phyloP scores from a whole-genome alignment of 371 early-diverging fungal species.

The Phascolomyces articulosus region DNA sequence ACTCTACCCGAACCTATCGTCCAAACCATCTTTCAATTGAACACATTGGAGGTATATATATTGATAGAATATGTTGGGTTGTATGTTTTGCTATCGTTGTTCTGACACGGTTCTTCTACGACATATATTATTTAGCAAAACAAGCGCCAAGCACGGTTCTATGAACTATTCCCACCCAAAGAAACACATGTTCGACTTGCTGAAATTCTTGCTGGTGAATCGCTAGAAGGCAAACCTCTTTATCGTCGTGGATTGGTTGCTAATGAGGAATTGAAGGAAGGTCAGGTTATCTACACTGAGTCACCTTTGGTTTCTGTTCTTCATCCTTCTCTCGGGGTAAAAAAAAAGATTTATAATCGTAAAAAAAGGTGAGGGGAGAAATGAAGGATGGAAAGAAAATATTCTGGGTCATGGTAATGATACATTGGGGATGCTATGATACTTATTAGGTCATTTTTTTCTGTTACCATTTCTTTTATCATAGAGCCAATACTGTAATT shows the following conservation, averaged over 20 bases:
- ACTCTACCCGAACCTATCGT: slow-evolving; percentile 87
- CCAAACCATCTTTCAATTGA: slow-evolving; percentile 81
- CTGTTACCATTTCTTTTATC: too few species aligned
- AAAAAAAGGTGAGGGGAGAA: too few species aligned
- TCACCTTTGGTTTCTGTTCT: slow-evolving; percentile 72
- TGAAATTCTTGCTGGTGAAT: slow-evolving; percentile 53
- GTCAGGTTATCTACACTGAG: slow-evolving; percentile 77
- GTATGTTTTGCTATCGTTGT: too few species aligned
- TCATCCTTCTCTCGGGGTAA: slow-evolving; percentile 64
- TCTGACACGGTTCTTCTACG: not conserved
- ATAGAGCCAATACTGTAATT: slow-evolving; percentile 67
- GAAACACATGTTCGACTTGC: slow-evolving; percentile 73
- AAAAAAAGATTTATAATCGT: too few species aligned
- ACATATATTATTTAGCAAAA: slow-evolving; percentile 59
- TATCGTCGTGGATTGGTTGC: slow-evolving; percentile 68
- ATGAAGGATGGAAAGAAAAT: too few species aligned
- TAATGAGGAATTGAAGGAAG: slow-evolving; percentile 69
- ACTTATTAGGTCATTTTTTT: too few species aligned
- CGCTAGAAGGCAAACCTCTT: slow-evolving; percentile 49
- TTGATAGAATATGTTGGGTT: too few species aligned
- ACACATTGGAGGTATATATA: slow-evolving; percentile 80
- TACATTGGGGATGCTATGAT: too few species aligned
- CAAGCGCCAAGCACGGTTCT: slow-evolving; percentile 76
- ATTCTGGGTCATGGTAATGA: too few species aligned
- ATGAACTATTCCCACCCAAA: slow-evolving; percentile 77